Evolutionary conservation across 2,329 filamentous ascomycete species (phyloP).

Genomic region (Pseudofabraea citricarpa): DNA sequence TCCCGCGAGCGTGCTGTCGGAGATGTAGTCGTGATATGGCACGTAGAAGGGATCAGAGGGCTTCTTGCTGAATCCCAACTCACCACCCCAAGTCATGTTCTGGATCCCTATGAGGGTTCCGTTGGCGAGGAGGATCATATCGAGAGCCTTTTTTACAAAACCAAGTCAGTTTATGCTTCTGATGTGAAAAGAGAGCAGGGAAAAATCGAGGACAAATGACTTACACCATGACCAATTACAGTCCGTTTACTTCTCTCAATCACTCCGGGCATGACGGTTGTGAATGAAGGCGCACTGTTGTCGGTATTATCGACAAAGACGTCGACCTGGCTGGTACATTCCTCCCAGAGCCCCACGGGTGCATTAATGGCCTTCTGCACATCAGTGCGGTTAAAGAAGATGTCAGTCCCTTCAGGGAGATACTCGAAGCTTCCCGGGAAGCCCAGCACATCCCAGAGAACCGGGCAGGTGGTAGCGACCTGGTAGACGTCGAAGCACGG

Average conservation of each 20-base stretch:
- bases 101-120: slow-evolving; percentile 61
- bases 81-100: slow-evolving; percentile 67
- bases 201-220: too few species aligned
- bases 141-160: too few species aligned
- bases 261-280: slow-evolving; percentile 50
- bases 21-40: slow-evolving; percentile 56
- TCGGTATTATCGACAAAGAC: slow-evolving; percentile 43
- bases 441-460: slow-evolving; percentile 21
- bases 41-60: too few species aligned
- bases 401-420: slow-evolving; percentile 44
- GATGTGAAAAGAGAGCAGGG: too few species aligned
- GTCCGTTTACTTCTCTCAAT: slow-evolving; percentile 58
- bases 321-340: slow-evolving; percentile 43
- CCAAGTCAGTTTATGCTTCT: too few species aligned
- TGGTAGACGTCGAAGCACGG: slow-evolving; percentile 79
- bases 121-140: slow-evolving; percentile 58
- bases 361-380: slow-evolving; percentile 58
- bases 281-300: slow-evolving; percentile 39
- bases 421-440: too few species aligned
- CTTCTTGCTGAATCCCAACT: slow-evolving; percentile 60
- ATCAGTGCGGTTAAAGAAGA: slow-evolving; percentile 59
- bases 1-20: slow-evolving; percentile 57
- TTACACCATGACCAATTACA: slow-evolving; percentile 58
- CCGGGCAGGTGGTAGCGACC: slow-evolving; percentile 52
- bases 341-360: slow-evolving; percentile 43